Base-by-base conservation (phyloP, 2,329 filamentous ascomycete species). In the Aspergillus felis region DNA sequence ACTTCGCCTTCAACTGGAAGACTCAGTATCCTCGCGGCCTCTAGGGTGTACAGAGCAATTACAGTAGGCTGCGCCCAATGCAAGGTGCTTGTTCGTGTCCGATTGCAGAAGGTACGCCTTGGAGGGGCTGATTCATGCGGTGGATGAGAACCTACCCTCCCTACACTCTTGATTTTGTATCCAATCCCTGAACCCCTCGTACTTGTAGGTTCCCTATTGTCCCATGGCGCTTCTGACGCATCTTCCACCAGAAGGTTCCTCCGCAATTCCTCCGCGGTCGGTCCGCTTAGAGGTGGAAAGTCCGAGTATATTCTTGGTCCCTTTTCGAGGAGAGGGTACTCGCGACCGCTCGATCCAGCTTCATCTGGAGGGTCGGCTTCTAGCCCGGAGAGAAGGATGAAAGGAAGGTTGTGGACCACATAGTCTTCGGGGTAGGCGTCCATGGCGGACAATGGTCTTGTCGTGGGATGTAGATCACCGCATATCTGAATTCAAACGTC, bases 321-420 rank as follows among this genome's bases (percentile, higher is more conserved):
- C 58, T 84, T 83, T 66, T 83, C 81, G 17, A 64, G 67, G 53
- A 80, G 80, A 50, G 77, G 77, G 63, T 82, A 79, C 50, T 78
- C 73, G 63, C 78, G 69, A 63, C 79, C 50, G 14, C 54, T 54
- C 35, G 50, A 64, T 27, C 67, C 63, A n/a, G 60, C 38, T 4
- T 70, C 68, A 52, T 67, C 70, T 66, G 74, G 76, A 48, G 58
- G 66, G 8, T 61, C 66, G 64, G 70, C 70, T 69, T 76, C 81
- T 35, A 97, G 82, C 12, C 93, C 94, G 41, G 91, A 91, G 35
- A 96, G 83, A 50, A 95, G 80, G 60, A 97, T 78, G 57, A 96
- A 82, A 38, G 93, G 93, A 67, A 95, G 82, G 76, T 94, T 95
- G 76, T 94, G 92, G 72, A 87, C 85, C 73, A 96, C 81, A 78